Conservation (phyloP, 495 filamentous ascomycete genomes). For the Xylaria scruposa region DNA sequence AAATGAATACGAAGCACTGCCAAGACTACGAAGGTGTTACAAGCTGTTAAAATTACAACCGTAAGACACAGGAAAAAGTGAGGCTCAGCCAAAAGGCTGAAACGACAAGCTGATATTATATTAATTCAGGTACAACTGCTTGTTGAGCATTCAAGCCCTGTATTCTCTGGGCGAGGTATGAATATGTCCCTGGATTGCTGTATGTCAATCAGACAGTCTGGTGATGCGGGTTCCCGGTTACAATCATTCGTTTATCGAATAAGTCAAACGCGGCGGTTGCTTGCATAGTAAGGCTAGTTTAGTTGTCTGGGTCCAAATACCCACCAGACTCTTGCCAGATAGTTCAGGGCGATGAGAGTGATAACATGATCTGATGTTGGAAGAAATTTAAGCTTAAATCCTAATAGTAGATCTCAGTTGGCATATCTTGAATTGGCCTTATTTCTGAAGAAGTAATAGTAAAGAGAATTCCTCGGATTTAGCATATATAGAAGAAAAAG, state of each 20-base stretch:
- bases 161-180: neutral
- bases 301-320: constrained; percentile 10
- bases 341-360: neutral
- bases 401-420: too few species aligned
- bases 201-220: constrained; percentile 12
- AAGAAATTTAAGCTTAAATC: neutral
- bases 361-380: neutral
- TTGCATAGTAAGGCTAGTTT: constrained; percentile 25
- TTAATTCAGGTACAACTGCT: constrained; percentile 1
- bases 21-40: neutral
- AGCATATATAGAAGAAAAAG: neutral
- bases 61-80: neutral
- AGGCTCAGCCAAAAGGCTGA: constrained; percentile 23
- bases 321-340: neutral
- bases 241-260: constrained; percentile 10
- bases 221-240: constrained; percentile 17
- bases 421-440: neutral
- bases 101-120: neutral
- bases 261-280: constrained; percentile 17
- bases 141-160: constrained; percentile 1
- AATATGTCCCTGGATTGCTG: neutral
- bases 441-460: neutral
- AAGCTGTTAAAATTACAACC: neutral
- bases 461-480: neutral
- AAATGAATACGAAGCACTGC: constrained; percentile 5